Base-by-base conservation (phyloP, 331 rosid genomes). In the Rosa hybrid region DNA sequence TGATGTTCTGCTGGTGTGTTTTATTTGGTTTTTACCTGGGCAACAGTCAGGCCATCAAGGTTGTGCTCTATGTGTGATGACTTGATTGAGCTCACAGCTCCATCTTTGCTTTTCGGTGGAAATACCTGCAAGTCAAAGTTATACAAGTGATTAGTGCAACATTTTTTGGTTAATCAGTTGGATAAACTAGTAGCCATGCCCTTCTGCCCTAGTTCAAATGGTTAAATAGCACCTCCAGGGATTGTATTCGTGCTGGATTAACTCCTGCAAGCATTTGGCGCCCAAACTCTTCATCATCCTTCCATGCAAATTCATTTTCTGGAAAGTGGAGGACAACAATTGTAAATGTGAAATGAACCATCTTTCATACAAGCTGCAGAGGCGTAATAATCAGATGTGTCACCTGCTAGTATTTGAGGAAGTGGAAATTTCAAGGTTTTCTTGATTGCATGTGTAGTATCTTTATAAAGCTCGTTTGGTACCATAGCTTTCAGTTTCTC, bases 201-300 rank as follows among this genome's bases (percentile, higher is more conserved):
- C 54, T 44, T 42, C 38, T 70, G 54, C 27, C 11, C 74, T 17
- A 27, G 67, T 54, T 71, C 49, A 30, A 30, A 41, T 38, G 63
- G 68, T 51, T 76, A 34, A 68, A 48, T 77, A 53, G 49, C 87
- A 89, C 97, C 90, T 17, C 76, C 79, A 92, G 79, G 63, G 90
- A 65, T 38, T 64, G 81, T 77, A 92, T 92, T 79, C 84, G 83
- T 78, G 85, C 79, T 1, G 97, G 94, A 82, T 92, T 89, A 21
- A 79, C 71, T 84, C 94, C 97, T 20, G 97, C 96, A 74, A 92
- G 89, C 91, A 91, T 89, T 85, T 92, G 92, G 84, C 97, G 68
- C 25, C 84, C 96, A 67, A 92, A 92, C 78, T 92, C 96, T 30
- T 81, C 84, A 30, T 92, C 97, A 78, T 88, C 89, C 83, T 74